Base-by-base conservation (phyloP, 108 stramenopile species). In the Chaetoceros muelleri region DNA sequence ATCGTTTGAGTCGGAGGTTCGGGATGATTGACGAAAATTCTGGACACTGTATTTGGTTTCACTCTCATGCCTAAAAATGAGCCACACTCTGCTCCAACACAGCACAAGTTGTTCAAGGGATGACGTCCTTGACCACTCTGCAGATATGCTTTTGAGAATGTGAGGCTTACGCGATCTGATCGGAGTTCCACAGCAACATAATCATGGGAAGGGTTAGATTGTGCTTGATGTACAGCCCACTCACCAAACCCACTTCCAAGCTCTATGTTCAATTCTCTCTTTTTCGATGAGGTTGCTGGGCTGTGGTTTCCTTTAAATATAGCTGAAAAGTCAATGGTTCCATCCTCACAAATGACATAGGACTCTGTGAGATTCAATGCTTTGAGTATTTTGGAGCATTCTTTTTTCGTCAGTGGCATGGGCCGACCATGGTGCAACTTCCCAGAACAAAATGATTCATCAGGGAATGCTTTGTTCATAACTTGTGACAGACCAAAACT, bases 1-100 rank as follows among this genome's bases (percentile, higher is more conserved):
- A 70, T 83, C 10, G 81, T 82, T 70, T 91, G 90, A 5, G 90
- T 91, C 1, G 90, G 90, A 48, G 90, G 90, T 48, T 91, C 90
- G 7, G 90, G 90, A 62, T 87, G 85, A 54, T 91, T 91, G 45
- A 85, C 80, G 57, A 74, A 91, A 48, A 91, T 65, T 2, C 71
- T 78, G 24, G 67, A 65, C 19, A 81, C 63, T 18, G 81, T 70
- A n/a, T 59, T 59, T 16, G 48, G 28, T 58, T 28, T 31, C 20
- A 84, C 53, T 51, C 79, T 56, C 23, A 77, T 57, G 25, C 55
- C 57, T 25, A 91, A 62, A 58, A 91, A 85, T n/a, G 57, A 63
- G 25, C 77, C 69, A 59, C 80, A 69, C 40, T 91, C 90, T 1
- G 82, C 72, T 23, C 84, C 90, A 28, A 91, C 82, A 23, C 80